Base-by-base conservation (phyloP, 2,329 filamentous ascomycete genomes). In the Diplodia sapinea region DNA sequence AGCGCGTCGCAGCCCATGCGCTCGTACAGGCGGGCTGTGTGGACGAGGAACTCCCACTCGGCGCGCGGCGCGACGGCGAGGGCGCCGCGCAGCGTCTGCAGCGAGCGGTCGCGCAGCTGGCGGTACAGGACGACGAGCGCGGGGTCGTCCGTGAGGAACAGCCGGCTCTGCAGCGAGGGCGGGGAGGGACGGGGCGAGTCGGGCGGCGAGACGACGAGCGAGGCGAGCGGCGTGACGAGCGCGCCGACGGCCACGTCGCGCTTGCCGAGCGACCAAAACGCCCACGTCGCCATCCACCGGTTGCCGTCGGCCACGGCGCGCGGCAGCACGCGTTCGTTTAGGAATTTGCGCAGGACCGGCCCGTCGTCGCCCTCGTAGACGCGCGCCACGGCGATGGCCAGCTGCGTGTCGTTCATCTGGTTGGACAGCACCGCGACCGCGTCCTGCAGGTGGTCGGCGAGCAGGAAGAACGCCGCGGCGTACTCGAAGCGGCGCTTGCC, bases 1-100 rank as follows among this genome's bases (percentile, higher is more conserved):
- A 98, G 85, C 9, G 97, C 79, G 78, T 97, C 94, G 75, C 95
- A 96, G 3, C 95, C 94, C 94, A 95, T 97, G 9, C 92, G 89
- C 76, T 91, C 91, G 75, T 94, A 98, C 20, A 95, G 83, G 65
- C 88, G 85, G 17, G 93, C 92, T 65, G 92, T 97, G 72, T 95
- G 92, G 26, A 96, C 82, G 0, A 97, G 88, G 76, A 97, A 97
- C 38, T 91, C 88, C 91, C 92, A 96, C 79, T 97, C 94, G 4
- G 90, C 88, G 70, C 86, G 87, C 0, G 91, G 90, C 2, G 88
- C 89, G 20, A 97, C 85, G 78, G 93, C 92, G 0, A 91, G 90
- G 7, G 92, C 92, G n/a, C 93, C 94, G 38, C 90, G 88, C 8
- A 97, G 85, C 0, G 93, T 96, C 76, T 96, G 92, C 0, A 94